Percentiles rank a stretch among this genome's conserved stretches.
phyloP scores from a whole-genome alignment of 345 rosid genomes.

The Moringa oleifera region DNA sequence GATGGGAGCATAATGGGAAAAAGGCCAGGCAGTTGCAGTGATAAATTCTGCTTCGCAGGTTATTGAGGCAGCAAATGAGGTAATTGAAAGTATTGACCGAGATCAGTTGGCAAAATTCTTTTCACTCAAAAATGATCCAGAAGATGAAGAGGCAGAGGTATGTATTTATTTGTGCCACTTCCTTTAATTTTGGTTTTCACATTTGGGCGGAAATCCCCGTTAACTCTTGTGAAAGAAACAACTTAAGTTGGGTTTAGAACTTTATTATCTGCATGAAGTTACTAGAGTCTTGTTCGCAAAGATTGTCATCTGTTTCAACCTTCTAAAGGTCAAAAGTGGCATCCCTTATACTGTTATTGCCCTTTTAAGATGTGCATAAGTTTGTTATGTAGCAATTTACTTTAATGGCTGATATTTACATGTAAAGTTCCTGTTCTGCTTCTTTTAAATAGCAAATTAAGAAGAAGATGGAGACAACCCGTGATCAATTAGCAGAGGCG shows the following conservation, averaged over 20 bases:
- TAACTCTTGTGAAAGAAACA: background rate
- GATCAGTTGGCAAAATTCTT: slow-evolving; percentile 74
- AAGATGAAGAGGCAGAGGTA: slow-evolving; percentile 92
- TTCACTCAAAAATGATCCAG: slow-evolving; percentile 71
- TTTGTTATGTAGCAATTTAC: background rate
- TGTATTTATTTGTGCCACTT: slow-evolving; percentile 5
- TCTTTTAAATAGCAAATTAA: slow-evolving; percentile 36
- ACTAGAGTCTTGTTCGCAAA: background rate
- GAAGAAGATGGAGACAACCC: slow-evolving; percentile 76
- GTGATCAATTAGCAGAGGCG: slow-evolving; percentile 85
- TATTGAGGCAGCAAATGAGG: slow-evolving; percentile 70
- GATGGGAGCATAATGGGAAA: background rate
- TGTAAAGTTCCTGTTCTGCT: background rate
- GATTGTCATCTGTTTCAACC: background rate
- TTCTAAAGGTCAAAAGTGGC: background rate
- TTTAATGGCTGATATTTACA: background rate
- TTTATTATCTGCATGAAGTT: background rate
- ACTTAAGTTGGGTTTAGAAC: background rate
- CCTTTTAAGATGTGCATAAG: too few relatives aligned
- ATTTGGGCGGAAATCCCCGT: background rate
- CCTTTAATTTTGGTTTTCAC: background rate
- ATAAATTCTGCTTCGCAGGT: slow-evolving; percentile 44
- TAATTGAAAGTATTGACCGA: slow-evolving; percentile 63
- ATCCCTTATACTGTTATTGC: background rate
- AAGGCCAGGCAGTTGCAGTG: background rate